A percentile compares a stretch with the other conserved stretches of the same genome.
Conservation (phyloP, 2,329 filamentous ascomycete species). For the Penicillium concentricum region DNA sequence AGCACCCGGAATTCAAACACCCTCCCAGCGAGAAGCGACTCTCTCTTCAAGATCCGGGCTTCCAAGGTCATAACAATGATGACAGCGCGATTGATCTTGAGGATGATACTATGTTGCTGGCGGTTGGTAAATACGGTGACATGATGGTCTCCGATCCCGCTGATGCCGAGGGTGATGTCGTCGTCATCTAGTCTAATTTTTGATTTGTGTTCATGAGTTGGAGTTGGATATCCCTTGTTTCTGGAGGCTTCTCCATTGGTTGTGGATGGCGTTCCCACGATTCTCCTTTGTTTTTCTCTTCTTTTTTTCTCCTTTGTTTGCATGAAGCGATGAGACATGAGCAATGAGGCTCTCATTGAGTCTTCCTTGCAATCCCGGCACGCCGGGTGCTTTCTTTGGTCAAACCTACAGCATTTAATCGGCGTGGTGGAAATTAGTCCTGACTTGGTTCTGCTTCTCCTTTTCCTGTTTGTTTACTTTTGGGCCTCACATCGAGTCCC, state of each 20-base stretch:
- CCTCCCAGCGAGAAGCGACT: slow-evolving; percentile 39
- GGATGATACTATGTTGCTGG: slow-evolving; percentile 44
- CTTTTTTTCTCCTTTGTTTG: slow-evolving; percentile 17
- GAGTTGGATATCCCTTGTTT: slow-evolving; percentile 33
- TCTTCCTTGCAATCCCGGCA: slow-evolving; percentile 13
- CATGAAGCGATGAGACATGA: slow-evolving; percentile 29
- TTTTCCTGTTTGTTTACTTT: slow-evolving; percentile 8
- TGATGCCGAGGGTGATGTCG: slow-evolving; percentile 46
- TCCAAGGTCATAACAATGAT: slow-evolving; percentile 52
- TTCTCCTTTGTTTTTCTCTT: slow-evolving; percentile 15
- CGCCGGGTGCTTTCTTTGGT: slow-evolving; percentile 13
- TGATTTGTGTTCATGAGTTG: slow-evolving; percentile 22
- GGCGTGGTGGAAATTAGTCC: slow-evolving; percentile 15
- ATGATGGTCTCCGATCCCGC: slow-evolving; percentile 48
- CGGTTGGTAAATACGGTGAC: slow-evolving; percentile 46
- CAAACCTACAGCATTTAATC: slow-evolving; percentile 26
- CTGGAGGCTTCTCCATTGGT: slow-evolving; percentile 25
- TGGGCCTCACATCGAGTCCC: neutral
- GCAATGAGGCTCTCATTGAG: slow-evolving; percentile 18
- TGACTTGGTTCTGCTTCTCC: slow-evolving; percentile 2
- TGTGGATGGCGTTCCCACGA: slow-evolving; percentile 18
- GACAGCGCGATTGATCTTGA: slow-evolving; percentile 73
- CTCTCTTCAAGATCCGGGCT: slow-evolving; percentile 45
- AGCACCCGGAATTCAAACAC: slow-evolving; percentile 23
- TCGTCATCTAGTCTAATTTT: slow-evolving; percentile 41